Base-by-base conservation (phyloP, 73 alveolate species). In the Paramecium sonneborni region DNA sequence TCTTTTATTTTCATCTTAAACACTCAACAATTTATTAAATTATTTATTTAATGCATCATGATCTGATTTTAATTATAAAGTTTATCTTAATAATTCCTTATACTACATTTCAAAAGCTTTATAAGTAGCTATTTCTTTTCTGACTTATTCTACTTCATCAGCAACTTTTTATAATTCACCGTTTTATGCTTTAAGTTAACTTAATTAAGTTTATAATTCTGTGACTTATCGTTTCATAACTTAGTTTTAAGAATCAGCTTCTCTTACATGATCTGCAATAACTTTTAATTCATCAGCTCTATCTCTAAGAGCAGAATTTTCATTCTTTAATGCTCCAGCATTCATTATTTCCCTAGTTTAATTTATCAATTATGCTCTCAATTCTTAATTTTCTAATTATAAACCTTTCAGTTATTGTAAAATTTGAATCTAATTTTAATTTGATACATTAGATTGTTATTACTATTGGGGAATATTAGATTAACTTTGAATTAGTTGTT, bases 1-100 rank as follows among this genome's bases (percentile, higher is more conserved):
- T 72, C 86, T 72, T 35, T 38, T 72, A 72, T 72, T 72, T 72
- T 72, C 86, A 38, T 72, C 86, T 72, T 72, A 34, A 12, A 72
- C 57, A 72, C 57, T 72, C 12, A 72, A 41, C 18, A 72, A 72
- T n/a, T 72, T 72, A 72, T 72, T 72, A 37, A 72, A 72, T 38
- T 72, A 37, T 72, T 72, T 72, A 21, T 32, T 72, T 72, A 35
- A 72, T 35, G 86, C 86, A 72, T 72, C 86, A 34, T 72, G 44
- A 72, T 72, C 86, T 5, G 86, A 72, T 72, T 72, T 72, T 37
- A 72, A 30, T 72, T 72, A 72, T 35, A 72, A 37, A n/a, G 55
- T 35, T 10, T 72, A 72, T 72, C 57, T 38, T 41, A 72, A 15
- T 35, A 72, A 32, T 37, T 72, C 55, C 35, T 72, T 72, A 72